Evolutionary conservation across 345 rosid genomes (phyloP), one percentile per base, ranked within the genome.

Genomic region (Salix arbutifolia): DNA sequence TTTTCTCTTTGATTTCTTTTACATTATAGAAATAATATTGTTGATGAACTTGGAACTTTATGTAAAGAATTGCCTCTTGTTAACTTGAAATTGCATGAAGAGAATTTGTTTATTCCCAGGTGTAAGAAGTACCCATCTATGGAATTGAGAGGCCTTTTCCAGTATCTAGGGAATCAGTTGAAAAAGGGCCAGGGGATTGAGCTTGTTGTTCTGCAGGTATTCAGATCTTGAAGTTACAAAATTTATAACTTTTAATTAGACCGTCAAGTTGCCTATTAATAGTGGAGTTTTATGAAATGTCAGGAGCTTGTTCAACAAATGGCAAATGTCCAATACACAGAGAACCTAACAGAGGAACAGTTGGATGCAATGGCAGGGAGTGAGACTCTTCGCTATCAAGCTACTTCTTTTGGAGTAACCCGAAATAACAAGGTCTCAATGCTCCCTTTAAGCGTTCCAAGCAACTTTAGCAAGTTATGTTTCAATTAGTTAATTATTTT

Each of bases 341-440:
- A 96, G 85, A 96, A 96, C 86, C 87, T 96, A 77, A 96, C 99
- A 16, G 98, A 92, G 86, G 99, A 96, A 74, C 99, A 96, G 85
- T 87, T 96, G 87, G 98, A 94, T 87, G 91, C 99, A 76, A 96
- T 94, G 99, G 99, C 99, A 26, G 99, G 99, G 70, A 89, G 99
- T 85, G 99, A 96, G 82, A 94, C 97, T 48, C 94, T 96, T 56
- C 95, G 98, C 28, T 92, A 88, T 82, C 98, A 92, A 79, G 98
- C 96, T 75, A 94, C 99, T 74, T 94, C 98, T 8, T 92, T 91
- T 87, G 97, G 97, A 74, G 84, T 88, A 80, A 83, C 98, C 71
- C 88, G 97, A 73, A 96, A 92, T 82, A 96, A 96, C 84, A 96
- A 94, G 99, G 99, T 94, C 61, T 75, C 78, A 18, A 17, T 70